Conservation (phyloP, 441 rosid species). For the Metrosideros polymorpha region DNA sequence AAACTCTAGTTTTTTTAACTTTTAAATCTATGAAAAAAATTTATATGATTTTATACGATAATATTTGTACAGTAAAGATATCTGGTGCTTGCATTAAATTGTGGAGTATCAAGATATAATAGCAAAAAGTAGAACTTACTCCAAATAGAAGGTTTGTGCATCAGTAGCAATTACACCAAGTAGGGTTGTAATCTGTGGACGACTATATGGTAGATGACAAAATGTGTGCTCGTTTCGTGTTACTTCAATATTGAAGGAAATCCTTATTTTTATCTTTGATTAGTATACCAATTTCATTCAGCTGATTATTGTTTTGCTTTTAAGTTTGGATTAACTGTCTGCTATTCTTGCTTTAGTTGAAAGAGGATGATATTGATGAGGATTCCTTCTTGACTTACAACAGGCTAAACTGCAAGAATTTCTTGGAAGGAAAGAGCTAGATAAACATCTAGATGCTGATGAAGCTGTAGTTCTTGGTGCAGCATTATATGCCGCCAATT, state of each 20-base stretch:
- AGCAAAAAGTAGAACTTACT: neutral
- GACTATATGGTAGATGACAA: neutral
- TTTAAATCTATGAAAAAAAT: neutral
- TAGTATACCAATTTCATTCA: neutral
- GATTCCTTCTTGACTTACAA: neutral
- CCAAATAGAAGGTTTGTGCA: neutral
- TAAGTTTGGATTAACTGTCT: neutral
- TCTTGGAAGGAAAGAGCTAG: slow-evolving; percentile 84
- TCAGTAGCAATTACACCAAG: neutral
- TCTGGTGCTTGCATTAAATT: neutral
- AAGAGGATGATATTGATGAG: neutral
- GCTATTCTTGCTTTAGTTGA: neutral
- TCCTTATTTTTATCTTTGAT: neutral
- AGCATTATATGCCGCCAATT: slow-evolving; percentile 84
- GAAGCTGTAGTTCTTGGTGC: slow-evolving; percentile 96
- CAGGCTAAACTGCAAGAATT: slow-evolving; percentile 90
- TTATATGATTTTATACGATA: neutral
- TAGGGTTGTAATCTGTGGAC: neutral
- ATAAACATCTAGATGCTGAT: slow-evolving; percentile 97
- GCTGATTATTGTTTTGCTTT: neutral
- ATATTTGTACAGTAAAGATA: neutral
- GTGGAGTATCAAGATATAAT: neutral
- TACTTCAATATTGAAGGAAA: neutral
- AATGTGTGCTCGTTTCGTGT: neutral
- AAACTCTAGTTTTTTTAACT: neutral